Conservation (phyloP, 2,329 filamentous ascomycete genomes). For the Calonectria pseudoreteaudii region DNA sequence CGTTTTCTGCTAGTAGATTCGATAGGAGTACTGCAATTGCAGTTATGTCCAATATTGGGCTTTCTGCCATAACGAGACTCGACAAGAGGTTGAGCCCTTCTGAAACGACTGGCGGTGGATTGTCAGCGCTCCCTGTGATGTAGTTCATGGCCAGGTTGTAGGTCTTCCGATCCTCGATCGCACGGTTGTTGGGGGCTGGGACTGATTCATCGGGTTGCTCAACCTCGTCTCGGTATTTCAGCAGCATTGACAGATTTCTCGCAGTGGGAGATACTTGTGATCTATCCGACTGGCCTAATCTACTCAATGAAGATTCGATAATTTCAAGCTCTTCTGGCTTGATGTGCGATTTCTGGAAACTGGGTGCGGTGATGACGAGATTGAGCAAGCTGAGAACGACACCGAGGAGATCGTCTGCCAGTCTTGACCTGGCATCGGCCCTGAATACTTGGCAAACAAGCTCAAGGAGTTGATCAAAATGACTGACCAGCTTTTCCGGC, state of each 20-base stretch:
- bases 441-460: conserved; percentile 71
- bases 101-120: conserved; percentile 73
- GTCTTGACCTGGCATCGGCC: conserved; percentile 54
- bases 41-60: conserved; percentile 74
- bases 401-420: conserved; percentile 61
- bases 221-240: conserved; percentile 67
- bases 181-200: conserved; percentile 57
- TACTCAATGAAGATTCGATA: conserved; percentile 62
- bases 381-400: conserved; percentile 72
- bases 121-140: conserved; percentile 68
- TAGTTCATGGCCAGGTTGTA: conserved; percentile 74
- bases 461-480: conserved; percentile 73
- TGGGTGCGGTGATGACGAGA: conserved; percentile 67
- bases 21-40: conserved; percentile 73
- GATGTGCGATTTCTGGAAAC: conserved; percentile 63
- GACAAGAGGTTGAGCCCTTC: conserved; percentile 74
- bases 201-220: conserved; percentile 55
- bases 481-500: conserved; percentile 71
- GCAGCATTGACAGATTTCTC: conserved; percentile 65
- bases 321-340: conserved; percentile 54
- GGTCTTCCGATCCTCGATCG: conserved; percentile 70
- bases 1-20: conserved; percentile 72
- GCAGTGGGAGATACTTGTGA: conserved; percentile 64
- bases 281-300: conserved; percentile 52
- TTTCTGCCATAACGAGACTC: conserved; percentile 64